Conservation (phyloP, 148 eudicot species). For the Spergularia marina region DNA sequence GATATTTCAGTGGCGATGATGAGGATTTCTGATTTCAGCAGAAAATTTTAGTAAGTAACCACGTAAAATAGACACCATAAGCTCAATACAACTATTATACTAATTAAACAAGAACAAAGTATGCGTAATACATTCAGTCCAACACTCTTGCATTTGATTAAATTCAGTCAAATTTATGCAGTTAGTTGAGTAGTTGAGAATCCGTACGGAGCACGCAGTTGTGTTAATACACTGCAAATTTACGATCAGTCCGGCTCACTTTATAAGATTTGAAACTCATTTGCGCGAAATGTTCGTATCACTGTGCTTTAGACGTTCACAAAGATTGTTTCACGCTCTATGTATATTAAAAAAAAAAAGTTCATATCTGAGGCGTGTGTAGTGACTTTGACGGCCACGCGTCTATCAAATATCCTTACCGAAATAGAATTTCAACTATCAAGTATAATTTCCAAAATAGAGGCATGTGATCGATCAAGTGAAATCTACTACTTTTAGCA, state of each 20-base stretch:
- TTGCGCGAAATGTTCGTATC: no score
- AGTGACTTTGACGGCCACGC: no score
- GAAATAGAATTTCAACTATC: background rate
- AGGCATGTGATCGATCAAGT: background rate
- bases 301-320: no score
- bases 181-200: background rate
- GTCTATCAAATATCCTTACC: no score
- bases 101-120: background rate
- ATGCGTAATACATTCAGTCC: slow-evolving; percentile 6
- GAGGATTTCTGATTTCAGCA: background rate
- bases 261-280: no score
- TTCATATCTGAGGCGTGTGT: no score
- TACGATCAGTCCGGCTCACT: no score
- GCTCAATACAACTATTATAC: background rate
- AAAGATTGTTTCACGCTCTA: no score
- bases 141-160: slow-evolving; percentile 24
- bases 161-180: slow-evolving; percentile 8
- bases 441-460: background rate
- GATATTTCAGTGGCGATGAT: background rate
- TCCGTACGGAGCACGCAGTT: no score
- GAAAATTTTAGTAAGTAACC: slow-evolving; percentile 12
- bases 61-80: slow-evolving; percentile 1
- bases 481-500: background rate
- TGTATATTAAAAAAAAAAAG: no score
- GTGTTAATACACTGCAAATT: no score